These are phyloP conservation scores for Kalmusia sp. DNA, from an alignment of 2,329 filamentous ascomycete genomes.

Conservation along the genomic window DNA sequence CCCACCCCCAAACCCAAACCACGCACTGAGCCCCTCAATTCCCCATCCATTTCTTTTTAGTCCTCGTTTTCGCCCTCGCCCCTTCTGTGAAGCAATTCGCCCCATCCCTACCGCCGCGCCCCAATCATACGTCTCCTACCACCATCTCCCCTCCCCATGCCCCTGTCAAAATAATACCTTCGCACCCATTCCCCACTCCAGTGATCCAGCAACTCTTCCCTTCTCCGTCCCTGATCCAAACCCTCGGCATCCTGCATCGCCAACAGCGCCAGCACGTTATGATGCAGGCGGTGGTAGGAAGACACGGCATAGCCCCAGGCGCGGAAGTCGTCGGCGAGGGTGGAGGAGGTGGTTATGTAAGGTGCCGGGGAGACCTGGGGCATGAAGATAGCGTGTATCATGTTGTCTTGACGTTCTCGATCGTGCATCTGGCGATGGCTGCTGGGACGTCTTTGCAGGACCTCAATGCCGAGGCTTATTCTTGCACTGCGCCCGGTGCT, in stretches of 20 bases:
- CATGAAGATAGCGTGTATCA: not conserved
- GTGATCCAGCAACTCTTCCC: not conserved
- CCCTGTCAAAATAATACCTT: no score
- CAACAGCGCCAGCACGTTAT: not conserved
- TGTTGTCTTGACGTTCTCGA: not conserved
- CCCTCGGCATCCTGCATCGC: not conserved
- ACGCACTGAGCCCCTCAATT: not conserved
- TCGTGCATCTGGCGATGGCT: no score
- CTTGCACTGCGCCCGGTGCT: not conserved
- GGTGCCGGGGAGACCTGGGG: not conserved
- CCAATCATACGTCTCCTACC: not conserved
- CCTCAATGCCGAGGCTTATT: not conserved
- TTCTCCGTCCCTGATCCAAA: not conserved
- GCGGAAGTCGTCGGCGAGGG: constrained; percentile 1
- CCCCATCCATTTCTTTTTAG: not conserved
- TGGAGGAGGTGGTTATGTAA: not conserved
- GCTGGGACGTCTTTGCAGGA: no score
- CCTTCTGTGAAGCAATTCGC: not conserved
- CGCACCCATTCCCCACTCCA: constrained; percentile 4
- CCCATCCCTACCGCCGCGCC: not conserved
- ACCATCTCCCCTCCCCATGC: not conserved
- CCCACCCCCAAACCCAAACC: not conserved
- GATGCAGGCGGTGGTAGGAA: not conserved
- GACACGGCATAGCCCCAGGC: constrained; percentile 4
- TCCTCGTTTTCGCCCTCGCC: not conserved